Conservation (phyloP, 148 eudicot genomes). For the Rhododendron simsii region DNA sequence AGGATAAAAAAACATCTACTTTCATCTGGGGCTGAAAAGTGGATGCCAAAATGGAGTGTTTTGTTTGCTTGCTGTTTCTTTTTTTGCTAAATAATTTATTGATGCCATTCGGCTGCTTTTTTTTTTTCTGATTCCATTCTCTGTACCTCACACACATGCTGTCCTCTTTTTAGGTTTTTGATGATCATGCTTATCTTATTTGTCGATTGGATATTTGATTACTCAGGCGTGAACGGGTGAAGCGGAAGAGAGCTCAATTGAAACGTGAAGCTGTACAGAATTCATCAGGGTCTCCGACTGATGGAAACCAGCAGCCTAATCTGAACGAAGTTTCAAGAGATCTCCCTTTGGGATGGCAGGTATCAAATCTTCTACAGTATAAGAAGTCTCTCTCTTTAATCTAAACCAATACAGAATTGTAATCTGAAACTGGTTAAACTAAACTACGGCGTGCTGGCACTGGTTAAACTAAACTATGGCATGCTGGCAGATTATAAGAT, state of each 20-base stretch:
- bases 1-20: not conserved
- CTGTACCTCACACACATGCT: not conserved
- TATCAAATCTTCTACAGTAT: conserved; percentile 10
- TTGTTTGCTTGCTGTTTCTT: not conserved
- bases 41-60: not conserved
- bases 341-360: conserved; percentile 97
- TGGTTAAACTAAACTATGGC: not conserved
- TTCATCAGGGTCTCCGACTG: conserved; percentile 23
- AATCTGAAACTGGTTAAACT: not conserved
- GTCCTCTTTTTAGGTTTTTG: not conserved
- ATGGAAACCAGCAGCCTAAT: conserved; percentile 55
- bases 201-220: conserved; percentile 1
- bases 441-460: not conserved
- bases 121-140: not conserved
- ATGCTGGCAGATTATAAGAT: not conserved
- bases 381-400: not conserved
- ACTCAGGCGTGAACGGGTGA: conserved; percentile 90
- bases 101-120: not conserved
- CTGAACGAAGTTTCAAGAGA: conserved; percentile 50
- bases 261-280: conserved; percentile 36
- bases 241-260: conserved; percentile 73
- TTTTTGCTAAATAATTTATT: not conserved
- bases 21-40: not conserved
- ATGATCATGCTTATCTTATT: not conserved
- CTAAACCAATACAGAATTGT: not conserved